Base-by-base conservation (phyloP, 2,329 filamentous ascomycete genomes). In the Fusarium siculi region DNA sequence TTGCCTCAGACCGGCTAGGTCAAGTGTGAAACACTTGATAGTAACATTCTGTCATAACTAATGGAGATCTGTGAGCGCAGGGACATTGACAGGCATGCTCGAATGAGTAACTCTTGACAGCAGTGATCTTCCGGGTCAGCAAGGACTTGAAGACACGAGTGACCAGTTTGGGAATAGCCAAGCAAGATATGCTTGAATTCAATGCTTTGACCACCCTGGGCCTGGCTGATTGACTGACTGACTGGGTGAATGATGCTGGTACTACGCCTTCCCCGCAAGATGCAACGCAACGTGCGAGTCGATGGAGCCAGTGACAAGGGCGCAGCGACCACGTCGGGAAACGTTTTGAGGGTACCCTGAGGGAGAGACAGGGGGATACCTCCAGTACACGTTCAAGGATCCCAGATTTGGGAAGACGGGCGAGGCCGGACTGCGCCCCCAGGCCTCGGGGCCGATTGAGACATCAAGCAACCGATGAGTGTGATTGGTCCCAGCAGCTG, bases 401-500 rank as follows among this genome's bases (percentile, higher is more conserved):
- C 42, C 23, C 55, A 57, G 32, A 53, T 49, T 53, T 63, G 65
- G 66, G 42, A 66, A 43, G 61, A 69, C 73, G 74, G 74, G 66
- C 67, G 49, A 72, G 74, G 63, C 74, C 75, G 76, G 76, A 68
- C 76, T 77, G 70, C 67, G 74, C 70, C 66, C 56, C 65, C 65
- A 66, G 55, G 46, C 36, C 68, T 77, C 74, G 75, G 75, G 66
- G 68, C 76, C 76, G 76, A 73, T 74, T 71, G 71, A 68, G 68
- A 47, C 60, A 62, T 52, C 53, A 53, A 30, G 52, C 63, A 66
- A 50, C 74, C 74, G 76, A 75, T 36, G 66, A 63, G 50, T 59
- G 39, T 68, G 66, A 76, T 77, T 77, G 75, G 75, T 60, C 59
- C 63, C 47, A 66, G 44, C 19, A 52, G 39, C 28, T 52, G 43